Base-by-base conservation (phyloP, 495 filamentous ascomycete species). In the Penicillium antarcticum region DNA sequence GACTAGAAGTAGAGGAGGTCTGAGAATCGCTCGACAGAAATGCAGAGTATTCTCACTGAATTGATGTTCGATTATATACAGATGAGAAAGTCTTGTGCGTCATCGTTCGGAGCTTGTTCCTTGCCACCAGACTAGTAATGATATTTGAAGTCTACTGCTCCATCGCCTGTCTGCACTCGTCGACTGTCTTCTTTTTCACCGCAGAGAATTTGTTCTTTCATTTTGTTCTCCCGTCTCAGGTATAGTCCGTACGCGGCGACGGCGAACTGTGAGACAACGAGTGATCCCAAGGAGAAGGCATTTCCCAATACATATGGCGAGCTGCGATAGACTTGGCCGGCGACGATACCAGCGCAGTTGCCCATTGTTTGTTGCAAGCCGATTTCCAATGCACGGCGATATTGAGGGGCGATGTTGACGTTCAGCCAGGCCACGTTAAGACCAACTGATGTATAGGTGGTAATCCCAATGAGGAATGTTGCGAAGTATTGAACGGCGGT, bases 341-440 rank as follows among this genome's bases (percentile, higher is more conserved):
- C 74, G 5, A 82, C 72, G 16, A 82, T 75, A 9, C 76, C 79
- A 0, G 79, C 81, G 14, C 71, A 75, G 44, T 84, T 85, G 0
- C 76, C 82, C 14, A 84, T 69, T 0, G 81, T 87, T 19, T 80
- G 74, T 42, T 84, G 79, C 23, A 84, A 52, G 1, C 81, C 81
- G 46, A 82, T 77, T 5, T 73, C 78, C 5, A 78, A 66, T 0
- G 82, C 76, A 5, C 81, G 73, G 13, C 77, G 72, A 49, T 80
- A 80, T 39, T 85, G 80, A 19, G 78, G 79, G 2, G 80, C 78
- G 5, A 79, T 62, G 51, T 83, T 85, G 51, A 80, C 74, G 40
- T 80, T 79, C 18, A 83, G 59, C 80, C 80, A 83, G 8, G 75
- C 75, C 13, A 82, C 51, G 58, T 80, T 80, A 16, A 83, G 56